Percentiles rank a stretch among this genome's conserved stretches.
These are phyloP conservation scores for Diaporthe helianthi DNA, from an alignment of 2,329 filamentous ascomycete species.

Conservation along the genomic window DNA sequence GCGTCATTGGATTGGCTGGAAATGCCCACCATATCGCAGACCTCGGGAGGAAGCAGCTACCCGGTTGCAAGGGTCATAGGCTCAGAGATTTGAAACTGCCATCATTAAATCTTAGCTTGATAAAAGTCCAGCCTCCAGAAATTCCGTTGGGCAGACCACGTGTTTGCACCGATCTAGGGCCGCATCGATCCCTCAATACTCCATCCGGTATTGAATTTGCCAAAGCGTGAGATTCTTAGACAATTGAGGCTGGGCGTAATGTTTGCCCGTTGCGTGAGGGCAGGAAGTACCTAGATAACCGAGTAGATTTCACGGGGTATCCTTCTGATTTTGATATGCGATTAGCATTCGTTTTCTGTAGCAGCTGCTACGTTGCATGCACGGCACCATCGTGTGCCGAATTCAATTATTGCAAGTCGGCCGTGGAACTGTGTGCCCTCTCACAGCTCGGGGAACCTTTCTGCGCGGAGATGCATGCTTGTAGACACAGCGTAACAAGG, in stretches of 20 bases:
- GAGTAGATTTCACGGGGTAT: too few species aligned
- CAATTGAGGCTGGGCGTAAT: too few species aligned
- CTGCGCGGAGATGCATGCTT: too few species aligned
- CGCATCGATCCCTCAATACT: background rate
- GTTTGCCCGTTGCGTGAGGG: background rate
- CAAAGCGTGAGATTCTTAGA: background rate
- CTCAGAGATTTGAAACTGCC: background rate
- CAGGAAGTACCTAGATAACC: too few species aligned
- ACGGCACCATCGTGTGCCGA: background rate
- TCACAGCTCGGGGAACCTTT: background rate
- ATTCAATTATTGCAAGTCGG: background rate
- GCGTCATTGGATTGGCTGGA: background rate
- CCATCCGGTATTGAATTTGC: background rate
- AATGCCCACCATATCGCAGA: background rate
- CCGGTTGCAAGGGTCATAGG: conserved; percentile 8
- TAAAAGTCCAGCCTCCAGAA: background rate
- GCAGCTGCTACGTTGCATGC: background rate
- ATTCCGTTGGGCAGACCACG: background rate
- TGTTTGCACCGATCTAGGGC: background rate
- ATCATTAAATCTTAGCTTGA: background rate
- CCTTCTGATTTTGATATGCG: too few species aligned
- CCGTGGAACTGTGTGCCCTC: background rate
- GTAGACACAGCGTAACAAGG: conserved; percentile 9
- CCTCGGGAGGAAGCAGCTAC: conserved; percentile 11
- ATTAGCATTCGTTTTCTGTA: too few species aligned